Evolutionary conservation across 192 early-diverging fungal species (phyloP).

Genomic region (Coemansia javaensis): DNA sequence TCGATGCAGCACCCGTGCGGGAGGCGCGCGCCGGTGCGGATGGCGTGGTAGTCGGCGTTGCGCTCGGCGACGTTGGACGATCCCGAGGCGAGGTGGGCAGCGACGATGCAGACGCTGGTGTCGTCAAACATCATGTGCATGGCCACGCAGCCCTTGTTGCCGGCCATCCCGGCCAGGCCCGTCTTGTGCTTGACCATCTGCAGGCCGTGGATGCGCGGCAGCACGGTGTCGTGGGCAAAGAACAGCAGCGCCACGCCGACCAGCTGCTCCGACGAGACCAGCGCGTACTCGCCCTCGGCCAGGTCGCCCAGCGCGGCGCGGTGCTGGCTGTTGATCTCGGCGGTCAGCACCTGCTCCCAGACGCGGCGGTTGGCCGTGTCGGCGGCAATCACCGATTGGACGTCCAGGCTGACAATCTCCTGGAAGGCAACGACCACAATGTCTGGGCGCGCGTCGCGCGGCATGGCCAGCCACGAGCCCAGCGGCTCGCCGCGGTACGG

Average conservation of each 20-base stretch:
- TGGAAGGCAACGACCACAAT: conserved; percentile 87
- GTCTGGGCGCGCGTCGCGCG: conserved; percentile 57
- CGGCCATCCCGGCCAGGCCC: conserved; percentile 90
- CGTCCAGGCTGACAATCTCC: conserved; percentile 91
- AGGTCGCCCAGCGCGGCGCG: conserved; percentile 10
- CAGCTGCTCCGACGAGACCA: conserved; percentile 80
- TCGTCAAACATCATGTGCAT: conserved; percentile 83
- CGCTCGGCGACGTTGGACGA: conserved; percentile 67
- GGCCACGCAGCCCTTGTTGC: conserved; percentile 96
- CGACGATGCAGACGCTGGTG: conserved; percentile 84
- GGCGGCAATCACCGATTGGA: conserved; percentile 61
- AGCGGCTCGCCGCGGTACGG: conserved; percentile 57
- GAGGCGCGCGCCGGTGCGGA: conserved; percentile 71
- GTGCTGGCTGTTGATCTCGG: conserved; percentile 33
- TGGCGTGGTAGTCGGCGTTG: conserved; percentile 79
- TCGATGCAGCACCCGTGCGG: conserved; percentile 59
- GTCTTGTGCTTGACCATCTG: conserved; percentile 88
- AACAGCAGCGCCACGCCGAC: conserved; percentile 88
- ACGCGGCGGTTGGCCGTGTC: conserved; percentile 57
- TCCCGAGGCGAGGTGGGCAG: conserved; percentile 92
- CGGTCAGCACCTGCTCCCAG: conserved; percentile 35
- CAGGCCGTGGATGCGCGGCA: conserved; percentile 71
- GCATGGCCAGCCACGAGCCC: conserved; percentile 45
- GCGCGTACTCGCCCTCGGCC: conserved; percentile 59
- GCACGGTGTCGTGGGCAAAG: conserved; percentile 69